These are phyloP conservation scores for Epichloe baconii DNA, from an alignment of 2,329 filamentous ascomycete genomes.

Conservation along the genomic window DNA sequence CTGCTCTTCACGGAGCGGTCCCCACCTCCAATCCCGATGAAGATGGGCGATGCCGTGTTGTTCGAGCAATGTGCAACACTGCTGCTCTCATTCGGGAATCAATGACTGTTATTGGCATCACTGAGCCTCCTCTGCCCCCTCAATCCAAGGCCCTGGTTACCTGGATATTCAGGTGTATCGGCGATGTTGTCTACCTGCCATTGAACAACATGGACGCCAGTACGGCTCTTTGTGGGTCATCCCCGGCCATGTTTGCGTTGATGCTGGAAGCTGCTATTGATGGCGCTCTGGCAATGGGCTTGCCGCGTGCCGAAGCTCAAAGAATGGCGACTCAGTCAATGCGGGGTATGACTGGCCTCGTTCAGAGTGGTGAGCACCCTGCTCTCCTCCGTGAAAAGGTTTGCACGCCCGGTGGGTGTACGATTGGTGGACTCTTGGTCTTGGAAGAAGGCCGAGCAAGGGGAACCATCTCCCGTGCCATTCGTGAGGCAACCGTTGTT, in stretches of 20 bases:
- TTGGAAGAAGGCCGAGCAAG: slow-evolving; percentile 61
- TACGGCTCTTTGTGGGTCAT: slow-evolving; percentile 62
- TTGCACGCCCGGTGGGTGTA: slow-evolving; percentile 66
- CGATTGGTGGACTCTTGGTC: slow-evolving; percentile 59
- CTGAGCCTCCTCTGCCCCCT: slow-evolving; percentile 42
- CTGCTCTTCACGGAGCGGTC: slow-evolving; percentile 44
- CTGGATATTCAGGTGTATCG: slow-evolving; percentile 67
- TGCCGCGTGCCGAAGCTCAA: slow-evolving; percentile 59
- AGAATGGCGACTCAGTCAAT: slow-evolving; percentile 71
- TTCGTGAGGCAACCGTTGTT: slow-evolving; percentile 57
- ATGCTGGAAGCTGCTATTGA: slow-evolving; percentile 65
- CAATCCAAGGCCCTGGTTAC: slow-evolving; percentile 45
- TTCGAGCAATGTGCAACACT: slow-evolving; percentile 77
- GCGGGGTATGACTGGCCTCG: slow-evolving; percentile 56
- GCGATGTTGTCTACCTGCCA: slow-evolving; percentile 55
- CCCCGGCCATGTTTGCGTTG: slow-evolving; percentile 63
- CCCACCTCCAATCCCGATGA: slow-evolving; percentile 31
- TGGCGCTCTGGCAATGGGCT: slow-evolving; percentile 65
- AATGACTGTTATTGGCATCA: slow-evolving; percentile 67
- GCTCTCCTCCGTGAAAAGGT: slow-evolving; percentile 64
- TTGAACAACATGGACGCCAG: slow-evolving; percentile 56
- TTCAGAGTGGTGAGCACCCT: slow-evolving; percentile 61
- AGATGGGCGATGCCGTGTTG: slow-evolving; percentile 46
- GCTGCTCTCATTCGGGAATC: slow-evolving; percentile 65
- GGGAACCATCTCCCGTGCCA: slow-evolving; percentile 52